phyloP scores from a whole-genome alignment of 805 yeast species.

The Lipomyces sp. region DNA sequence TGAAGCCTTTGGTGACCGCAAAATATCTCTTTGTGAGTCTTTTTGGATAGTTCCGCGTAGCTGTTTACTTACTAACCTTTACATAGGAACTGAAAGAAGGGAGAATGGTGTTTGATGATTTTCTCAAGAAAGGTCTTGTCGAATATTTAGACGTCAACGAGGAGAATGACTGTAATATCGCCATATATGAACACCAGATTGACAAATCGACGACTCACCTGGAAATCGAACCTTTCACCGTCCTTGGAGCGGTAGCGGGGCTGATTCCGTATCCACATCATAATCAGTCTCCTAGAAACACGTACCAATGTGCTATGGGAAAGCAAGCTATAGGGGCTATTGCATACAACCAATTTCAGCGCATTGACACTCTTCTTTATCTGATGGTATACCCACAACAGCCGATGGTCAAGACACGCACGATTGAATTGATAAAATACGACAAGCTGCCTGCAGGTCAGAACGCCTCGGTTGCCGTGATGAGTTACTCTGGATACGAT shows the following conservation, averaged over 20 bases:
- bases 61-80: neutral
- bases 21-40: conserved; percentile 52
- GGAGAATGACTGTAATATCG: conserved; percentile 91
- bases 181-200: conserved; percentile 73
- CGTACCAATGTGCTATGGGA: conserved; percentile 99
- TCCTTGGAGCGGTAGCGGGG: conserved; percentile 94
- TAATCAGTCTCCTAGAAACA: conserved; percentile 98
- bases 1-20: conserved; percentile 64
- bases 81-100: conserved; percentile 54
- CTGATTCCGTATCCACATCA: conserved; percentile 99
- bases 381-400: conserved; percentile 99
- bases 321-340: conserved; percentile 99
- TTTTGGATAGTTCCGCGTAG: too few relatives aligned
- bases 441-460: conserved; percentile 98
- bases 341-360: conserved; percentile 91
- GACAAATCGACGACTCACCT: conserved; percentile 66
- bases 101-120: conserved; percentile 84
- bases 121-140: conserved; percentile 77
- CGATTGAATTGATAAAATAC: conserved; percentile 91
- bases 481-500: conserved; percentile 99
- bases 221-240: conserved; percentile 93
- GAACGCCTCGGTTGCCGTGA: conserved; percentile 97
- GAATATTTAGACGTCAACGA: conserved; percentile 97
- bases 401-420: conserved; percentile 97
- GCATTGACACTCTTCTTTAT: conserved; percentile 90